Conservation (phyloP, 441 rosid genomes). For the Bruguiera hainesii region DNA sequence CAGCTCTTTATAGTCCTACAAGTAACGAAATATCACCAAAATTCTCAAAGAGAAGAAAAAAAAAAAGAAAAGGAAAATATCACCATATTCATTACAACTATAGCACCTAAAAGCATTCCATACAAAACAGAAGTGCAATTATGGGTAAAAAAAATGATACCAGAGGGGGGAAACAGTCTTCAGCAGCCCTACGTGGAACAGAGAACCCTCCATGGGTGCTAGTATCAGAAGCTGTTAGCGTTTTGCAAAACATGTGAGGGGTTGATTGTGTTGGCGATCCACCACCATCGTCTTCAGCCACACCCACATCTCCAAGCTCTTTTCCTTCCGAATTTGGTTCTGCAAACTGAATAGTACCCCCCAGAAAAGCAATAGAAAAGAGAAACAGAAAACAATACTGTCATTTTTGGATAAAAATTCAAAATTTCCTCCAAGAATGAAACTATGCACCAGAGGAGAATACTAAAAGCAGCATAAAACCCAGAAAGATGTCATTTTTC, state of each 20-base stretch:
- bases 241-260: conserved; percentile 91
- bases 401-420: conserved; percentile 12
- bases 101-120: conserved; percentile 4
- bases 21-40: conserved; percentile 17
- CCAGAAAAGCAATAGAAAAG: background rate
- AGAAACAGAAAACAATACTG: background rate
- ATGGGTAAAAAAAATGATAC: conserved; percentile 30
- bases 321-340: conserved; percentile 50
- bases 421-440: conserved; percentile 15
- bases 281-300: conserved; percentile 49
- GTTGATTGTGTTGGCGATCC: conserved; percentile 59
- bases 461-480: background rate
- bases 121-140: conserved; percentile 6
- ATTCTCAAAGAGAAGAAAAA: conserved; percentile 2
- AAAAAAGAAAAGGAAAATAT: background rate
- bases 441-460: conserved; percentile 3
- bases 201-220: conserved; percentile 97
- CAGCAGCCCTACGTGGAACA: conserved; percentile 87
- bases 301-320: conserved; percentile 42
- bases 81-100: background rate
- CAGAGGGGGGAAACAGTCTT: conserved; percentile 87
- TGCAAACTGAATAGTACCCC: conserved; percentile 37
- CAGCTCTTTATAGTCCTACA: conserved; percentile 85
- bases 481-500: background rate
- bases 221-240: conserved; percentile 91